Evolutionary conservation across 148 eudicot species (phyloP), one percentile per base, ranked within the genome.

Genomic region (Euryodendron excelsum): DNA sequence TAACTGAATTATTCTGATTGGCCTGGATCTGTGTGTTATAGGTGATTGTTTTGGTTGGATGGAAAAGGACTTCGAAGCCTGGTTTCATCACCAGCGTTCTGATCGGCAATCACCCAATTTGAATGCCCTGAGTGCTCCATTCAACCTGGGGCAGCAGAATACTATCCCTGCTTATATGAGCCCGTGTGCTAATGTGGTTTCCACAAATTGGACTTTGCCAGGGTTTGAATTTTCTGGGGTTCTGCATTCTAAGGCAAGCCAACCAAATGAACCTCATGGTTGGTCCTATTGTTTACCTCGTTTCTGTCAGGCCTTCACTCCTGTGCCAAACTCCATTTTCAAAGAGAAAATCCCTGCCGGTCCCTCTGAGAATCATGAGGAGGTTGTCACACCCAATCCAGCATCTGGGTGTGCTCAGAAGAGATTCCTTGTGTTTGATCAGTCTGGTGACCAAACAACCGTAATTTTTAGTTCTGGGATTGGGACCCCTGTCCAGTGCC

Each of bases 351-450:
- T 70, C 70, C 73, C 88, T 72, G 73, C 77, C n/a, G 69, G 69
- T 67, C 73, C 65, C 13, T 11, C 37, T 72, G 79, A 62, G 23
- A 81, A 72, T 44, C 39, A 7, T 5, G 72, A 77, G 58, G 79
- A 80, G 55, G 52, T 27, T 5, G 71, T 67, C 20, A 17, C 56
- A 56, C 62, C 83, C 3, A 62, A 72, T 69, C n/a, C 61, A 14
- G 83, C 74, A 28, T 25, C 69, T 44, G 80, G 73, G 30, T 75
- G 44, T 47, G 76, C 85, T 62, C 88, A 78, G 37, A 96, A 93
- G 85, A 90, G 83, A 74, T 96, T 91, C 80, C 90, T 96, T 65
- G 94, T 96, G 48, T 96, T 96, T 81, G 99, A 96, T 86, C 97
- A 90, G 70, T 90, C 94, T 10, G 93, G 92, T 65, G 86, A 89